Conservation (phyloP, 2,329 filamentous ascomycete species). For the Aureobasidium sp. region DNA sequence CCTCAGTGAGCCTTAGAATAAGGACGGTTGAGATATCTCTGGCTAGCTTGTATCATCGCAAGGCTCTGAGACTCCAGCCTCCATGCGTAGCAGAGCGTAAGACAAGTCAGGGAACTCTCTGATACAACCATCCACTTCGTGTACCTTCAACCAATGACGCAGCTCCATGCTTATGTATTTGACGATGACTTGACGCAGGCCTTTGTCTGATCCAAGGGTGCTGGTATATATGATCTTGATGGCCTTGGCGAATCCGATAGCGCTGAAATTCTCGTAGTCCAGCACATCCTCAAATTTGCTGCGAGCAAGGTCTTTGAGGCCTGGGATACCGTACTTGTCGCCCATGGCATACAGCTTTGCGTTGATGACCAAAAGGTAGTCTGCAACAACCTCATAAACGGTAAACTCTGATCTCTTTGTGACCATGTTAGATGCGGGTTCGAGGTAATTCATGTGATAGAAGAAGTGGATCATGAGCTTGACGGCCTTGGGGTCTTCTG, state of each 20-base stretch:
- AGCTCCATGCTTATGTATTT: too few species aligned
- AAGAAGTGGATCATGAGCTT: conserved; percentile 23
- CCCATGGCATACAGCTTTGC: conserved; percentile 22
- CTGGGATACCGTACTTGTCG: conserved; percentile 20
- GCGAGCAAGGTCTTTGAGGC: conserved; percentile 20
- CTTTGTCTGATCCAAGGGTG: conserved; percentile 23
- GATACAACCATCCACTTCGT: too few species aligned
- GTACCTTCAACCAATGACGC: too few species aligned
- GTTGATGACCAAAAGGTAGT: too few species aligned
- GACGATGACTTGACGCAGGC: conserved; percentile 25
- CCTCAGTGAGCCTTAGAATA: too few species aligned
- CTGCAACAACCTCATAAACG: too few species aligned
- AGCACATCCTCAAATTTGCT: conserved; percentile 21
- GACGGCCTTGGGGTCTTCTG: conserved; percentile 21
- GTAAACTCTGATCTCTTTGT: too few species aligned
- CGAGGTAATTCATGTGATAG: conserved; percentile 19
- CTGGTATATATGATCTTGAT: conserved; percentile 23
- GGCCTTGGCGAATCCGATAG: conserved; percentile 23
- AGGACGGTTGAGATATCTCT: too few species aligned
- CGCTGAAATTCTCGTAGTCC: conserved; percentile 17
- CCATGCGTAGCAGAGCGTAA: conserved; percentile 14
- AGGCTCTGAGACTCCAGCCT: too few species aligned
- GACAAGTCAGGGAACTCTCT: conserved; percentile 24
- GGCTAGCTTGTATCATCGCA: too few species aligned
- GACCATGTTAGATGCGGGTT: too few species aligned